phyloP scores from a whole-genome alignment of 2,329 filamentous ascomycete species.

The Aspergillus tanneri region DNA sequence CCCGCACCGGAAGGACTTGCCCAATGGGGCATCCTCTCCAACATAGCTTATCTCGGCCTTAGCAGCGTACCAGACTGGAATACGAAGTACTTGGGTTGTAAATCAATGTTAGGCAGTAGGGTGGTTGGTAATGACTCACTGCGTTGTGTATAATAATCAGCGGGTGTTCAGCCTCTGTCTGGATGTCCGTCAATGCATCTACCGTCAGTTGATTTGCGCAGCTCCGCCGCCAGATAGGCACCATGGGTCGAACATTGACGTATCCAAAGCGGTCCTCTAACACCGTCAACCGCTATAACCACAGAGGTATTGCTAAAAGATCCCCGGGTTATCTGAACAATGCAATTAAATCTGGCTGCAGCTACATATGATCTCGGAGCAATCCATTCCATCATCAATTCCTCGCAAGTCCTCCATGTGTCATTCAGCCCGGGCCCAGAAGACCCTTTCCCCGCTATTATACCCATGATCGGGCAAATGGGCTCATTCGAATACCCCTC shows the following conservation, averaged over 20 bases:
- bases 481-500: conserved; percentile 67
- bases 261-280: conserved; percentile 65
- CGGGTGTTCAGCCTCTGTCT: background rate
- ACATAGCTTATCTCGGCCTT: background rate
- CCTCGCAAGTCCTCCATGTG: conserved; percentile 71
- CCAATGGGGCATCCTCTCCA: background rate
- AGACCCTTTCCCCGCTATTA: conserved; percentile 70
- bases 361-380: conserved; percentile 69
- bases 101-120: too few species aligned
- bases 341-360: conserved; percentile 34
- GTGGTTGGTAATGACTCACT: background rate
- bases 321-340: background rate
- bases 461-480: conserved; percentile 86
- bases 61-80: background rate
- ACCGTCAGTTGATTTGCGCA: too few species aligned
- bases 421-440: conserved; percentile 65
- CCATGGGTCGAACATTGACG: conserved; percentile 45
- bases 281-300: conserved; percentile 66
- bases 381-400: conserved; percentile 75
- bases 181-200: background rate
- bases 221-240: too few species aligned
- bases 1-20: conserved; percentile 15
- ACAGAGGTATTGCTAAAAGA: conserved; percentile 53
- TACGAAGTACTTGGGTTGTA: too few species aligned
- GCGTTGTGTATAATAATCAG: background rate